Evolutionary conservation across 2,329 filamentous ascomycete species (phyloP), one percentile per base, ranked within the genome.

Genomic region (Apiospora aurea): DNA sequence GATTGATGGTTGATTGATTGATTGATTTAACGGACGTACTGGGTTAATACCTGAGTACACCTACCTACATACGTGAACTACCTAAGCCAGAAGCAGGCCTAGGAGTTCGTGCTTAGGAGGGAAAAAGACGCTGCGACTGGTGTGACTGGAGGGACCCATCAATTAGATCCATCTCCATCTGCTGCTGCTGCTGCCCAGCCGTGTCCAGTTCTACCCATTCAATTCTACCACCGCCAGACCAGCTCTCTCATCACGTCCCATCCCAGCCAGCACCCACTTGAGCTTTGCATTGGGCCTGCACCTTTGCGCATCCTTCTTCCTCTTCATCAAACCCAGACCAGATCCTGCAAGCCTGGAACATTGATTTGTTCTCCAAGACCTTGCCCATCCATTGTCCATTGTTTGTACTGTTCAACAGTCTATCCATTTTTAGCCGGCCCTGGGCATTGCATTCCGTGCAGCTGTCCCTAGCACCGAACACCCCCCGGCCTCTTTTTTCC

Each of bases 401-500:
- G 10, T 64, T n/a, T 41, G 57, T 64, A 64, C 57, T 64, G 57
- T 64, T 41, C 57, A 64, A 21, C 57, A n/a, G 34, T 64, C 57
- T 41, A 38, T 41, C 57, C 57, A 64, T 64, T 64, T 64, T 64
- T 64, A 41, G 18, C 57, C 57, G 57, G 57, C 21, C 57, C 41
- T 64, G 57, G 34, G 57, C 57, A 41, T 64, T 64, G 57, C 57
- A 64, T n/a, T 64, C 38, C 18, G 18, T 64, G 57, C 57, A 64
- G 57, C 57, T 41, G 57, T 44, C 44, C 49, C n/a, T 34, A 26
- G 16, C n/a, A 57, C 34, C 26, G 1, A 29, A 29, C 26, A 29
- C 41, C 66, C 66, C 66, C 51, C 18, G 66, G 41, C 44, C 38
- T 47, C 43, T 68, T 68, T 66, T 70, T 68, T n/a, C 69, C 26